These are phyloP conservation scores for Phytophthora kernoviae DNA, from an alignment of 352 stramenopile genomes.

Conservation along the genomic window DNA sequence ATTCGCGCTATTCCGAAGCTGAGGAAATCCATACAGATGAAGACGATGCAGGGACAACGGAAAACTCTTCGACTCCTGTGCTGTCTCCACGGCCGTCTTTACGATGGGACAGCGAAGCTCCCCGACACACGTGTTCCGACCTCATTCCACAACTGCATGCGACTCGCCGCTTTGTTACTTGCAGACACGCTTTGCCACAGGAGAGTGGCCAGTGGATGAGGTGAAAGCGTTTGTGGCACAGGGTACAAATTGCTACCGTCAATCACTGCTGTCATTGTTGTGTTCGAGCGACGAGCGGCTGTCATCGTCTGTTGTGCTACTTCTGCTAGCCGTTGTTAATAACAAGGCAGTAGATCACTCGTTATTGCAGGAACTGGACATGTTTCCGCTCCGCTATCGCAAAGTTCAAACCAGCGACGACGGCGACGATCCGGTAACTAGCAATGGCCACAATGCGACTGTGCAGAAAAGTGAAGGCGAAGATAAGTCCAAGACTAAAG, in stretches of 20 bases:
- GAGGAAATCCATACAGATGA: constrained; percentile 20
- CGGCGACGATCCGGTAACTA: not conserved
- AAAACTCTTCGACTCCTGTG: constrained; percentile 8
- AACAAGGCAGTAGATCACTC: constrained; percentile 67
- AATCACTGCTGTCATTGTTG: constrained; percentile 66
- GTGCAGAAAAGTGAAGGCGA: constrained; percentile 5
- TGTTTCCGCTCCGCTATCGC: constrained; percentile 59
- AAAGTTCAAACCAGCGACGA: constrained; percentile 21
- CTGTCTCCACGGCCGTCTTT: constrained; percentile 22
- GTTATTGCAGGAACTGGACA: constrained; percentile 58
- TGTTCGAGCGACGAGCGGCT: constrained; percentile 67
- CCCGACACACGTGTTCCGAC: constrained; percentile 54
- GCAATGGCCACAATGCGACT: not conserved
- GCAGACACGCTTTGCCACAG: constrained; percentile 75
- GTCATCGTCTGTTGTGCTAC: constrained; percentile 59
- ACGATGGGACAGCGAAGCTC: constrained; percentile 37
- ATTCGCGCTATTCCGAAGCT: constrained; percentile 12
- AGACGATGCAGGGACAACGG: constrained; percentile 10
- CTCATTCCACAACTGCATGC: constrained; percentile 56
- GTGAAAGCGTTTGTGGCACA: constrained; percentile 56
- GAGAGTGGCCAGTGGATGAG: constrained; percentile 80
- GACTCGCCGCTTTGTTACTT: constrained; percentile 78
- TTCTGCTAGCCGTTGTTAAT: constrained; percentile 71
- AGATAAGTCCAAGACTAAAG: constrained; percentile 9
- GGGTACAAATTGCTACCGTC: constrained; percentile 59